Conservation (phyloP, 2,329 filamentous ascomycete genomes). For the Alternaria infectoria region DNA sequence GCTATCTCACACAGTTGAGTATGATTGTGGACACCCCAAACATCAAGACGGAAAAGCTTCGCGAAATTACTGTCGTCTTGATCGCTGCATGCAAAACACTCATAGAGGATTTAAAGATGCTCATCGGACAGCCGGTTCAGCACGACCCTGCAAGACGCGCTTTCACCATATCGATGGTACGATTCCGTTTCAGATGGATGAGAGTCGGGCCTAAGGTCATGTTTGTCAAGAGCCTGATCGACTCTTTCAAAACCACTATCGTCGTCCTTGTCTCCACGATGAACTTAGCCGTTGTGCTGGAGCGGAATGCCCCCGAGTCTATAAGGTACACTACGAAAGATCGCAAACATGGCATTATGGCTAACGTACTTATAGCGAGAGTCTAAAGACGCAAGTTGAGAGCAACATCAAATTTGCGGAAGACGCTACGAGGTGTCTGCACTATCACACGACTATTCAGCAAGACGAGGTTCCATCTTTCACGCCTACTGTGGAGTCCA, state of each 20-base stretch:
- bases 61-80: not conserved
- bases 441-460: not conserved
- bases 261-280: not conserved
- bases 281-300: not conserved
- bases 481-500: not conserved
- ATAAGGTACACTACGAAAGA: not conserved
- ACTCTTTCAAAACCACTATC: not conserved
- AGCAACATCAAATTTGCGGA: not conserved
- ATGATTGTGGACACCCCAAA: not conserved
- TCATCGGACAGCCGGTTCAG: not conserved
- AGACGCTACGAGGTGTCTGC: not conserved
- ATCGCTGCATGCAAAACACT: not conserved
- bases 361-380: not conserved
- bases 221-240: not conserved
- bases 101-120: not conserved
- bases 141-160: rapidly evolving
- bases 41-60: not conserved
- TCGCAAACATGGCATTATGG: not conserved
- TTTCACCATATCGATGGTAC: not conserved
- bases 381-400: not conserved
- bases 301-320: not conserved
- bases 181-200: not conserved
- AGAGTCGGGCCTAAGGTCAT: not conserved
- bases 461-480: not conserved
- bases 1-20: not conserved